Evolutionary conservation across 2,329 filamentous ascomycete species (phyloP).

Genomic region (Ophiostoma novo-ulmi): DNA sequence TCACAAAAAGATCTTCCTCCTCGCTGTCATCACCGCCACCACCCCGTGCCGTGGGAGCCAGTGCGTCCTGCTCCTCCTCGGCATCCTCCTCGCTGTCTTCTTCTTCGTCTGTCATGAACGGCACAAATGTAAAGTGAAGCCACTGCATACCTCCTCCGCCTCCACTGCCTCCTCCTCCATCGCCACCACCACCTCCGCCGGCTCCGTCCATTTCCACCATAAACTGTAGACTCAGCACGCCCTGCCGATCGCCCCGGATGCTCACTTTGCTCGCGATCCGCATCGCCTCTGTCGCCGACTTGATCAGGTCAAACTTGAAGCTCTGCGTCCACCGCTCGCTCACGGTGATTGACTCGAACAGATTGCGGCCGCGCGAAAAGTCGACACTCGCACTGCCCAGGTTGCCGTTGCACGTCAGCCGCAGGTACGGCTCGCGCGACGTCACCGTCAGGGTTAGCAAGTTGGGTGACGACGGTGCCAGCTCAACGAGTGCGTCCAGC

Average conservation of each 20-base stretch:
- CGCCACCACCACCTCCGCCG: not conserved
- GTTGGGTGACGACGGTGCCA: conserved; percentile 64
- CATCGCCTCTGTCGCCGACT: conserved; percentile 88
- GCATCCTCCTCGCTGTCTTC: conserved; percentile 36
- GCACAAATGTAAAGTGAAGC: conserved; percentile 78
- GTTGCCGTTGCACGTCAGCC: conserved; percentile 61
- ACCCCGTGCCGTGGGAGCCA: too few relatives aligned
- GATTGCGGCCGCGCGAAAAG: conserved; percentile 57
- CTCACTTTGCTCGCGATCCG: conserved; percentile 86
- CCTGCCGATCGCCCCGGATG: conserved; percentile 78
- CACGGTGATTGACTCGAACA: conserved; percentile 72
- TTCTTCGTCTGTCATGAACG: conserved; percentile 59
- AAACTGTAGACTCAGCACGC: conserved; percentile 89
- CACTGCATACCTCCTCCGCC: conserved; percentile 58
- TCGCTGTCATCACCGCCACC: conserved; percentile 19
- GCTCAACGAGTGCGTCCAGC: conserved; percentile 65
- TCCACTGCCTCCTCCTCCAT: not conserved
- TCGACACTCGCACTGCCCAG: conserved; percentile 61
- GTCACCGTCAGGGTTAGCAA: conserved; percentile 65
- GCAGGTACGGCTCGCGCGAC: conserved; percentile 63
- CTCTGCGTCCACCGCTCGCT: conserved; percentile 57
- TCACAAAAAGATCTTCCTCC: conserved; percentile 12
- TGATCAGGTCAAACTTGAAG: conserved; percentile 84
- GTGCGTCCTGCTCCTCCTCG: conserved; percentile 8
- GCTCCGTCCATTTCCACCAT: conserved; percentile 75